Evolutionary conservation across 1,284 basidiomycete genomes (phyloP).

Genomic region (Ganoderma boninense): DNA sequence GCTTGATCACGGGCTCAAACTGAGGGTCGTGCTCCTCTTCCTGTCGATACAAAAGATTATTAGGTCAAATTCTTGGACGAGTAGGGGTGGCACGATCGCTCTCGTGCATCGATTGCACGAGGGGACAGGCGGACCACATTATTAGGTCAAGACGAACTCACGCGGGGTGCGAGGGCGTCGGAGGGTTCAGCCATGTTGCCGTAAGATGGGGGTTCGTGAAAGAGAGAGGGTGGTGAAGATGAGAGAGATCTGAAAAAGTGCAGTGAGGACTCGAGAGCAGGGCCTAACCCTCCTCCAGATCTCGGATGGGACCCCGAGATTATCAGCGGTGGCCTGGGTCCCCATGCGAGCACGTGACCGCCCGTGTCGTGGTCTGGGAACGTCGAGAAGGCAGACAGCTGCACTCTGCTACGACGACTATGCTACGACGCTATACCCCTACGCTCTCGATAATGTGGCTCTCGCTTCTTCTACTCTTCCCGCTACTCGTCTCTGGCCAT

Average conservation of each 20-base stretch:
- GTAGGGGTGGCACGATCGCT: conserved; percentile 32
- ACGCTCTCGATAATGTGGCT: conserved; percentile 43
- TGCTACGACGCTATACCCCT: conserved; percentile 50
- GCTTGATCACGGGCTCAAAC: conserved; percentile 96
- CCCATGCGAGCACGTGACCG: conserved; percentile 21
- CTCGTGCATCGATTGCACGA: conserved; percentile 39
- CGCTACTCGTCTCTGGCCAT: conserved; percentile 61
- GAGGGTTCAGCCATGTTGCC: conserved; percentile 65
- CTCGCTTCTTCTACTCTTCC: conserved; percentile 52
- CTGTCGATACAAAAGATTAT: conserved; percentile 43
- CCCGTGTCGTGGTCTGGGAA: conserved; percentile 8
- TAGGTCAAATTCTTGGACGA: conserved; percentile 2
- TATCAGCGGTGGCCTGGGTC: conserved; percentile 31
- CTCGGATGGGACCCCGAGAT: conserved; percentile 34
- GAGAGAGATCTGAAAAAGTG: conserved; percentile 44
- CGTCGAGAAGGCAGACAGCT: neutral
- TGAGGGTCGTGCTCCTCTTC: conserved; percentile 91
- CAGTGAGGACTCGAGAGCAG: conserved; percentile 27
- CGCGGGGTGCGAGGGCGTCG: conserved; percentile 72
- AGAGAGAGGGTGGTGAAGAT: conserved; percentile 35
- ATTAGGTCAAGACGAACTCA: conserved; percentile 46
- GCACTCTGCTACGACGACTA: conserved; percentile 37
- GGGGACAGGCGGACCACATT: conserved; percentile 25
- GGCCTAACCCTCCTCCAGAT: conserved; percentile 31
- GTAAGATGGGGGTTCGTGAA: conserved; percentile 31